These are phyloP conservation scores for Salvia rosmarinus DNA, from an alignment of 257 asterid genomes.

Conservation along the genomic window DNA sequence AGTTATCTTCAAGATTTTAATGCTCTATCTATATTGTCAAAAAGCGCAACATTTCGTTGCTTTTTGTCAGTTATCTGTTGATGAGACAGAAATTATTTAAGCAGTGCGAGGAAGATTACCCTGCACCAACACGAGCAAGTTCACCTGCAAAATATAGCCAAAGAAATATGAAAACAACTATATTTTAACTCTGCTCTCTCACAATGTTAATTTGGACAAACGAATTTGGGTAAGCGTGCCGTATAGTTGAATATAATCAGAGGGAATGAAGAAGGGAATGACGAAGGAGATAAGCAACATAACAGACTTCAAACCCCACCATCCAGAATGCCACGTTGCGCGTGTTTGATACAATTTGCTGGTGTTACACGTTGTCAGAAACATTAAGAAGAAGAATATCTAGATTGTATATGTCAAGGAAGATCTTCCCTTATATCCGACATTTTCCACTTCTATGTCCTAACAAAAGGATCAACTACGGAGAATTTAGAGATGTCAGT, in stretches of 20 bases:
- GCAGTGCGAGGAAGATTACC: conserved; percentile 56
- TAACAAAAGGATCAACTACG: neutral
- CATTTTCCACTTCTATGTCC: neutral
- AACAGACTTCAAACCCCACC: conserved; percentile 69
- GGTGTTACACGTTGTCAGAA: conserved; percentile 62
- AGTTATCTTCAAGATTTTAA: neutral
- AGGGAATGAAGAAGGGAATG: conserved; percentile 79
- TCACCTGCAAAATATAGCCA: conserved; percentile 60
- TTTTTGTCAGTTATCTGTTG: neutral
- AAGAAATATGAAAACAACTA: neutral
- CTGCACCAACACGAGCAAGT: conserved; percentile 92
- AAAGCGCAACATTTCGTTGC: too few relatives aligned
- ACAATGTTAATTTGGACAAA: neutral
- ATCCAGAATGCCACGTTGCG: conserved; percentile 83
- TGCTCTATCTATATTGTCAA: neutral
- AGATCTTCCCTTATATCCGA: conserved; percentile 2
- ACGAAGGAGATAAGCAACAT: conserved; percentile 53
- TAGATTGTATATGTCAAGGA: conserved; percentile 54
- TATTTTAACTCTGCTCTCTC: neutral
- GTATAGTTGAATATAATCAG: conserved; percentile 68
- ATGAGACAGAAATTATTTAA: neutral
- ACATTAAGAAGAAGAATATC: conserved; percentile 83
- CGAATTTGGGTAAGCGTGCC: conserved; percentile 47
- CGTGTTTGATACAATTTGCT: conserved; percentile 56
- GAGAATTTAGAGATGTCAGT: neutral